These are phyloP conservation scores for Acacia confusa DNA, from an alignment of 306 rosid species.

Conservation along the genomic window DNA sequence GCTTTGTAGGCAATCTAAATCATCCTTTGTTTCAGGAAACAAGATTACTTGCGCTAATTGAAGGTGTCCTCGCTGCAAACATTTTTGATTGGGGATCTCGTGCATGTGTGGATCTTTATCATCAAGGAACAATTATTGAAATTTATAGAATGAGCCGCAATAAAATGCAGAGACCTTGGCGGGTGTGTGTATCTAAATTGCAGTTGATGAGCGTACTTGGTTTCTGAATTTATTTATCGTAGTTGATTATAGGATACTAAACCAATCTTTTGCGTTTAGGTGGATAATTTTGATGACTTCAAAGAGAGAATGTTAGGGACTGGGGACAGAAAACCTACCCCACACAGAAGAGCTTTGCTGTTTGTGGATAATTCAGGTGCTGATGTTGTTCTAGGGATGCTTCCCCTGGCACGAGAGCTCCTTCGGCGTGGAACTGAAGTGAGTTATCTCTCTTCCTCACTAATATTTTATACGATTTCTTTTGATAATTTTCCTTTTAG, in stretches of 20 bases:
- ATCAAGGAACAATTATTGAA: slow-evolving; percentile 95
- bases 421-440: slow-evolving; percentile 96
- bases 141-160: slow-evolving; percentile 98
- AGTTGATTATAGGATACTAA: slow-evolving; percentile 9
- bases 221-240: slow-evolving; percentile 26
- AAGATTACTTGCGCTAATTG: slow-evolving; percentile 81
- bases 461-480: background rate
- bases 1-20: slow-evolving; percentile 24
- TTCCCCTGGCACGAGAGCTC: slow-evolving; percentile 97
- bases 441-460: slow-evolving; percentile 27
- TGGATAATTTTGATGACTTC: slow-evolving; percentile 85
- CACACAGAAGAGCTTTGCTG: slow-evolving; percentile 85
- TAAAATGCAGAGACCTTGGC: slow-evolving; percentile 98
- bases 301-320: slow-evolving; percentile 82
- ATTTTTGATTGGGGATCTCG: slow-evolving; percentile 99
- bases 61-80: slow-evolving; percentile 99
- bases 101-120: slow-evolving; percentile 98
- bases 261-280: slow-evolving; percentile 50
- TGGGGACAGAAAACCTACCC: slow-evolving; percentile 53
- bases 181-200: slow-evolving; percentile 50
- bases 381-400: slow-evolving; percentile 96
- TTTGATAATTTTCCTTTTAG: slow-evolving; percentile 13
- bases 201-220: background rate
- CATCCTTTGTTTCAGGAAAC: slow-evolving; percentile 64
- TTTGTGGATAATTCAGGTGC: slow-evolving; percentile 98